Evolutionary conservation across 148 eudicot genomes (phyloP), one percentile per base, ranked within the genome.

Genomic region (Amaranthus cruentus): DNA sequence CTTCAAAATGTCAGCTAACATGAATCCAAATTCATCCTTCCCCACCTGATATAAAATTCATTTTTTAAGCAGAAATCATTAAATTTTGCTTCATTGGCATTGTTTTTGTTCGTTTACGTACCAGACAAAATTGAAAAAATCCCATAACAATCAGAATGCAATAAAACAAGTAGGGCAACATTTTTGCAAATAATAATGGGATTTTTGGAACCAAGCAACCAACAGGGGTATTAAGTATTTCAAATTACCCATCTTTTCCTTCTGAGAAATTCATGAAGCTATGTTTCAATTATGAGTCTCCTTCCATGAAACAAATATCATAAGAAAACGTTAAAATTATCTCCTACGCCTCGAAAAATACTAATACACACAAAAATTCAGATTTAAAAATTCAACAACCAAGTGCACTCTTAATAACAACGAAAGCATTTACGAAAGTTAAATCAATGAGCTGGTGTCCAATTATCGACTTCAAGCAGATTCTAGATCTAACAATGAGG

Each of bases 1-100:
- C 80, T 89, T 91, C 84, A 93, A 80, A 62, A 90, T 87, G 76
- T 90, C 74, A 55, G 96, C 87, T 78, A 93, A 75, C 96, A 90
- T 90, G 76, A 75, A 82, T 47, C 98, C 98, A 78, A 93, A 93
- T 62, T 93, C 94, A 79, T 93, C 98, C 44, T 88, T 84, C n/a
- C 98, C 98, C 46, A 93, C 98, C 98, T 90, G 74, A 72, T 52
- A 58, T 51, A 2, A 7, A 10, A 64, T 13, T 21, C 10, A 14
- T 6, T 7, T 58, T 43, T 51, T 38, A 43, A 51, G 49, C 15
- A 73, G 47, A 13, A 64, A 15, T 15, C 38, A 48, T 7, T 52
- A 51, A 18, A 28, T 7, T 44, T 38, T 56, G 42, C 51, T 11
- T 56, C 55, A 11, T 10, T 7, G 13, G 43, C 53, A 60, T 49